These are phyloP conservation scores for Lavandula angustifolia DNA, from an alignment of 257 asterid genomes.

Conservation along the genomic window DNA sequence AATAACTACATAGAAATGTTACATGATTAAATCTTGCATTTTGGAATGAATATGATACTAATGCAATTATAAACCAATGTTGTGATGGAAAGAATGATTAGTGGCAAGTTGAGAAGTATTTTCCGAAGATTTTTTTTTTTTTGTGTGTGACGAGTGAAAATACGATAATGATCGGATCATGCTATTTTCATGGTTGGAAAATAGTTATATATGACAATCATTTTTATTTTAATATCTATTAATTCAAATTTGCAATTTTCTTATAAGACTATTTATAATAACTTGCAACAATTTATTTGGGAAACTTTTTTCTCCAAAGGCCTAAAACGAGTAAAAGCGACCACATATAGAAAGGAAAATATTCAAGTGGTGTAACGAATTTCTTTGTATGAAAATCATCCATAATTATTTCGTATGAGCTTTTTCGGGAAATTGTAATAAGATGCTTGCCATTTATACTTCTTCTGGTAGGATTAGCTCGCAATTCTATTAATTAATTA, in stretches of 20 bases:
- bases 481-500: not conserved
- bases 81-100: not conserved
- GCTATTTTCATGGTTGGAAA: not conserved
- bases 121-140: not conserved
- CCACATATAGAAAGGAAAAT: conserved; percentile 19
- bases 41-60: not conserved
- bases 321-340: conserved; percentile 16
- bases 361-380: conserved; percentile 15
- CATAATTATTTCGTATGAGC: not conserved
- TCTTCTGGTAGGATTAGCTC: not conserved
- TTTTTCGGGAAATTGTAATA: conserved; percentile 11
- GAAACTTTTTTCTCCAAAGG: conserved; percentile 13
- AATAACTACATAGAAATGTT: no score
- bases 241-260: not conserved
- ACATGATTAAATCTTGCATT: not conserved
- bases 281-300: conserved; percentile 17
- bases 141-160: not conserved
- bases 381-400: conserved; percentile 4
- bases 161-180: not conserved
- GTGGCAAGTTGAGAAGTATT: not conserved
- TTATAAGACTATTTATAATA: conserved; percentile 4
- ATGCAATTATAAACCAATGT: not conserved
- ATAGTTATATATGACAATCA: not conserved
- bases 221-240: not conserved
- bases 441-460: conserved; percentile 8